Percentiles rank a stretch among this genome's conserved stretches.
Conservation (phyloP, 2,329 filamentous ascomycete species). For the Tolypocladium inflatum region DNA sequence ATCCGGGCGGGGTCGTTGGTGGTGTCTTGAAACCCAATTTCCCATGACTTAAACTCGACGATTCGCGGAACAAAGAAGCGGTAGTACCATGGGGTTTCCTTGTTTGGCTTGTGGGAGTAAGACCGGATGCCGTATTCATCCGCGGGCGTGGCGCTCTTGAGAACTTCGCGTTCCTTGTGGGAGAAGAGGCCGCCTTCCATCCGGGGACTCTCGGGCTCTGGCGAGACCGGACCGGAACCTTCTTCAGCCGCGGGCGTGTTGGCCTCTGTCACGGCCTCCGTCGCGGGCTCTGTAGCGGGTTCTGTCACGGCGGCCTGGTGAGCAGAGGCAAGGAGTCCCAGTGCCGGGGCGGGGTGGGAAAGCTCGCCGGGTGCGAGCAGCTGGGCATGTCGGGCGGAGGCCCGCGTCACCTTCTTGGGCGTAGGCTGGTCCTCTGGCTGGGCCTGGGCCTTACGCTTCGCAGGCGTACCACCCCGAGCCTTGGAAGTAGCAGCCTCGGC, state of each 20-base stretch:
- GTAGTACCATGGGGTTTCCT: slow-evolving; percentile 37
- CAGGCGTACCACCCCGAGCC: slow-evolving; percentile 1
- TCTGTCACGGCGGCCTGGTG: slow-evolving; percentile 19
- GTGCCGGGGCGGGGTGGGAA: slow-evolving; percentile 20
- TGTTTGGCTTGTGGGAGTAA: slow-evolving; percentile 27
- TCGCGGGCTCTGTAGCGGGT: slow-evolving; percentile 7
- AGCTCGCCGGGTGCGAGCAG: slow-evolving; percentile 12
- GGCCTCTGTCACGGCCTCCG: slow-evolving; percentile 14
- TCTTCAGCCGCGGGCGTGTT: slow-evolving; percentile 23
- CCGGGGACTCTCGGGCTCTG: slow-evolving; percentile 18
- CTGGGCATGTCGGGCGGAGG: slow-evolving; percentile 18
- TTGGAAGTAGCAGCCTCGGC: slow-evolving; percentile 15
- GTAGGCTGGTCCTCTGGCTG: slow-evolving; percentile 39
- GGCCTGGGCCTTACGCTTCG: slow-evolving; percentile 42
- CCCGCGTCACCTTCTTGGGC: slow-evolving; percentile 35
- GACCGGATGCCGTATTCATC: slow-evolving; percentile 44
- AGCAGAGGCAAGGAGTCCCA: slow-evolving; percentile 29
- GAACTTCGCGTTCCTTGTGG: slow-evolving; percentile 26
- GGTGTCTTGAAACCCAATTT: slow-evolving; percentile 52
- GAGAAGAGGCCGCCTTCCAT: slow-evolving; percentile 15
- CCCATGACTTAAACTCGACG: slow-evolving; percentile 39
- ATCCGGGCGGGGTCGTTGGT: slow-evolving; percentile 35
- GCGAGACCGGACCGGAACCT: slow-evolving; percentile 25
- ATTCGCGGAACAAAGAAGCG: slow-evolving; percentile 39
- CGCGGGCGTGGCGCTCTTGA: slow-evolving; percentile 31